A percentile compares a stretch with the other conserved stretches of the same genome.
Conservation (phyloP, 768 basidiomycete species). For the Myochromella boudieri region DNA sequence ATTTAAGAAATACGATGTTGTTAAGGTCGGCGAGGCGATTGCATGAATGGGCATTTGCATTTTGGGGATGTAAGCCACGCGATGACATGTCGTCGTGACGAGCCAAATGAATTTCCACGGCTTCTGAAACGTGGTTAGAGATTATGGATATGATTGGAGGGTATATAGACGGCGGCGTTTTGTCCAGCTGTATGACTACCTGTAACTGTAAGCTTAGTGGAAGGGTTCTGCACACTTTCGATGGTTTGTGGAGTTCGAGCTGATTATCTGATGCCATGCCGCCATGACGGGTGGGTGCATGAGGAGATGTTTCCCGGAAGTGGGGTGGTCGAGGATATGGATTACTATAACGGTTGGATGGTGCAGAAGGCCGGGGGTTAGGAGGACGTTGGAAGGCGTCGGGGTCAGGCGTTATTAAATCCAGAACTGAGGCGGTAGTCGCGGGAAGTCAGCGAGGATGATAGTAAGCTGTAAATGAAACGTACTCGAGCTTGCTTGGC, state of each 20-base stretch:
- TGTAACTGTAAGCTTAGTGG: too few relatives aligned
- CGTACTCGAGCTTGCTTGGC: constrained; percentile 30
- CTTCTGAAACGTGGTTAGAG: neutral
- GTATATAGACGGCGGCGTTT: neutral
- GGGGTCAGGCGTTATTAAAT: constrained; percentile 27
- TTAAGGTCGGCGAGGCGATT: constrained; percentile 33
- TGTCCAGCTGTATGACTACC: too few relatives aligned
- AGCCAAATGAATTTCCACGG: constrained; percentile 6
- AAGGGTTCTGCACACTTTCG: too few relatives aligned
- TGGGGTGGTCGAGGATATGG: constrained; percentile 8
- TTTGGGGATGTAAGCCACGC: too few relatives aligned
- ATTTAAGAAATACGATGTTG: constrained; percentile 49
- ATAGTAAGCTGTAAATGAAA: neutral
- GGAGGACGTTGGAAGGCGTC: constrained; percentile 10
- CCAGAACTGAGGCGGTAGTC: constrained; percentile 23
- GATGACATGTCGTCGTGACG: neutral
- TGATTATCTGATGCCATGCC: too few relatives aligned
- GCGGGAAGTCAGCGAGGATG: neutral
- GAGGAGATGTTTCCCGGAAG: neutral
- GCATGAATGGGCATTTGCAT: neutral
- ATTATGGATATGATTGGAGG: constrained; percentile 7
- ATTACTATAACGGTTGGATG: constrained; percentile 21
- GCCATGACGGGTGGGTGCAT: neutral
- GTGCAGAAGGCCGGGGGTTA: constrained; percentile 16
- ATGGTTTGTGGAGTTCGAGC: too few relatives aligned